Base-by-base conservation (phyloP, 495 filamentous ascomycete species). In the Penicillium cataractarum region DNA sequence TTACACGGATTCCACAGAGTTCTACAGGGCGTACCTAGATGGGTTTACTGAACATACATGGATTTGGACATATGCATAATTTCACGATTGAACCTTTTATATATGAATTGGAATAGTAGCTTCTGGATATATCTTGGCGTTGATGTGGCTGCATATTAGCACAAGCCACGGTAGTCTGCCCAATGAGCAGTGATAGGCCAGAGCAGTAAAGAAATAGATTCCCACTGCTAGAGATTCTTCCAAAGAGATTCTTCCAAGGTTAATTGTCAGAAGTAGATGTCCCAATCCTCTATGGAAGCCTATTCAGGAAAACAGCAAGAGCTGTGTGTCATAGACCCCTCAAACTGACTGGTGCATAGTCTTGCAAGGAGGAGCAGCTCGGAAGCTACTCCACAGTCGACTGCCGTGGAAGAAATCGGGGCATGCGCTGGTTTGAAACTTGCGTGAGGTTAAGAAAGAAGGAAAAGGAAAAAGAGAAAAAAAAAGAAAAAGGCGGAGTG, bases 241-340 rank as follows among this genome's bases (percentile, higher is more conserved):
- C n/a, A n/a, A n/a, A n/a, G n/a, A n/a, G n/a, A n/a, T n/a, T 12
- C 42, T 24, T 24, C 19, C 1, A 24, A 46, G 9, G 8, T 35
- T n/a, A 19, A 32, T 54, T 15, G 10, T 2, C 46, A 65, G 9
- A 33, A 46, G 10, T 57, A 37, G 17, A 65, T 81, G 77, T 81
- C 74, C 77, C 77, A 82, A 68, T 62, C 68, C 65, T 82, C 75
- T 82, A 82, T 82, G 78, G 79, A 76, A 78, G 79, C 70, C 76
- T 78, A 82, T 66, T 65, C 79, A 80, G 59, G 65, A 57, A 40
- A 57, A 24, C 57, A 61, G 44, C 55, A 32, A 64, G 60, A 46
- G 60, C 61, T 69, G 65, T 35, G 51, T 50, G n/a, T 78, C 73
- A 77, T 80, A 74, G 70, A 70, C 78, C 74, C 79, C 78, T 82